Base-by-base conservation (phyloP, 1,139 yeast species). In the Meyerozyma smithsonii region DNA sequence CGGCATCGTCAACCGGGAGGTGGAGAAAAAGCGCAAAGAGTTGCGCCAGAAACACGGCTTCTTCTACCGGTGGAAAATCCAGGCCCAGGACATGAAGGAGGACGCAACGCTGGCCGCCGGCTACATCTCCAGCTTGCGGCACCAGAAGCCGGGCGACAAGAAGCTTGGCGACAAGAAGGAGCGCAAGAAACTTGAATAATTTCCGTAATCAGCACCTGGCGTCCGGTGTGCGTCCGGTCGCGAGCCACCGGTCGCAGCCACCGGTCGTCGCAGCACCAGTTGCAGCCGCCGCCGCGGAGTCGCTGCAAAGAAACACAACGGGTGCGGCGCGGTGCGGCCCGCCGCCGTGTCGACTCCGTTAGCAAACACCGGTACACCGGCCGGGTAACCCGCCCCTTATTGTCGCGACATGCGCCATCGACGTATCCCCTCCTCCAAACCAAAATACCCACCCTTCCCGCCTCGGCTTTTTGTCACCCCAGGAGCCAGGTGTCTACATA, bases 51-150 rank as follows among this genome's bases (percentile, higher is more conserved):
- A 70, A 42, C 66, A 69, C 45, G 77, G 77, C 0, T 36, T 60
- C 15, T 67, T 70, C 40, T 71, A 66, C 56, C 59, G 61, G 46
- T 67, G 61, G 53, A 71, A 69, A 46, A 54, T 68, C 46, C 67
- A 64, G 11, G 63, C 65, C 4, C 50, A 59, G 43, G 72, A 67
- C 39, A 49, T 63, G 41, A 56, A 59, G 39, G 47, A 56, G 14
- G 75, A 69, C 48, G 47, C 61, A 8, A 51, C 53, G 12, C 52
- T 51, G 19, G 59, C 60, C 15, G 46, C 54, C 24, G 46, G 51
- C 42, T 50, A 52, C 41, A 52, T 52, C n/a, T 15, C 38, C n/a
- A 21, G 23, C 14, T 34, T 28, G 35, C 32, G 24, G 25, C 32
- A 39, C 8, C 8, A 20, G 35, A 19, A 35, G 36, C 41, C 15